These are phyloP conservation scores for Penicillium longicatenatum DNA, from an alignment of 495 filamentous ascomycete species.

Conservation along the genomic window DNA sequence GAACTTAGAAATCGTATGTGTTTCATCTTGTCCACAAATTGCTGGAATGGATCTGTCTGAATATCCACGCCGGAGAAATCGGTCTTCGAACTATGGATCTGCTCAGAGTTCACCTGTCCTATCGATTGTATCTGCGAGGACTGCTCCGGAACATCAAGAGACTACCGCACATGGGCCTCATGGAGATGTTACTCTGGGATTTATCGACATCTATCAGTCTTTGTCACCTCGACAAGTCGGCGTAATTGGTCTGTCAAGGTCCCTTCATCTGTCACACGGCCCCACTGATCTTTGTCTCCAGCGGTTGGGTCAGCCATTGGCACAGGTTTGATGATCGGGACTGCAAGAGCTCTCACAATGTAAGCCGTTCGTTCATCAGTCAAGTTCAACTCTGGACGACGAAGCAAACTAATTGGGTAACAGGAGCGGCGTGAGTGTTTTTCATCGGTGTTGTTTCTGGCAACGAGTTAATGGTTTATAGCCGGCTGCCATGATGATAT, in stretches of 20 bases:
- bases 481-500: slow-evolving; percentile 62
- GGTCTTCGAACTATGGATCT: slow-evolving; percentile 10
- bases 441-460: neutral
- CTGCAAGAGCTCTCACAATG: slow-evolving; percentile 61
- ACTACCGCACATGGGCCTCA: neutral
- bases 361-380: slow-evolving; percentile 47
- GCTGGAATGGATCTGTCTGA: slow-evolving; percentile 10
- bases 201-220: slow-evolving; percentile 53
- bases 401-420: neutral
- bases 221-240: slow-evolving; percentile 69
- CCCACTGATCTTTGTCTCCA: slow-evolving; percentile 18
- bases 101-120: neutral
- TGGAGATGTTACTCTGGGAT: slow-evolving; percentile 13
- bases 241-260: slow-evolving; percentile 58
- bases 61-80: slow-evolving; percentile 9
- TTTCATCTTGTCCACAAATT: neutral
- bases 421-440: slow-evolving; percentile 38
- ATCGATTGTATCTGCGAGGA: slow-evolving; percentile 1
- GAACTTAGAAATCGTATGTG: neutral
- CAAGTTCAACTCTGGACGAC: neutral
- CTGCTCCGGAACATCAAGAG: slow-evolving; percentile 2
- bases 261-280: neutral
- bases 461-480: slow-evolving; percentile 25
- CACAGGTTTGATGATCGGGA: slow-evolving; percentile 65
- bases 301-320: slow-evolving; percentile 85